Conservation (phyloP, 2,329 filamentous ascomycete genomes). For the Exserohilum rostratum region DNA sequence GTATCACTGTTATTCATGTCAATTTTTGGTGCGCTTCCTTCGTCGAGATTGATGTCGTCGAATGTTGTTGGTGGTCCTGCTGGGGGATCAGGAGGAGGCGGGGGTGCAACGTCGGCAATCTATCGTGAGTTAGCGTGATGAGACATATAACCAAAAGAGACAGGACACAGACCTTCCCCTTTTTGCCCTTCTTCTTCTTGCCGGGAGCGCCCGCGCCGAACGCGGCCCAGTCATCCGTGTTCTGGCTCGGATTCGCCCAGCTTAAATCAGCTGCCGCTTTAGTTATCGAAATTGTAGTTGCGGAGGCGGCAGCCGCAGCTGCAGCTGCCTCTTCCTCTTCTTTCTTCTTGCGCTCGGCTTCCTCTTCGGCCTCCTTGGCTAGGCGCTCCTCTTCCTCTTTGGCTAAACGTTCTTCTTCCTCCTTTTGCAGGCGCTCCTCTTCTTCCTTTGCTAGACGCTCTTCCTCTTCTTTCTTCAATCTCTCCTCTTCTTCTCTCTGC, state of each 20-base stretch:
- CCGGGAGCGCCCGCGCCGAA: conserved; percentile 24
- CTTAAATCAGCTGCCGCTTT: conserved; percentile 32
- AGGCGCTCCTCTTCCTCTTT: conserved; percentile 43
- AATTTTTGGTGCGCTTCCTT: conserved; percentile 53
- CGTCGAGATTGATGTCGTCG: conserved; percentile 55
- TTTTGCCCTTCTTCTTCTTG: conserved; percentile 49
- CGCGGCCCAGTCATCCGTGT: conserved; percentile 39
- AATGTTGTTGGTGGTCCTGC: conserved; percentile 49
- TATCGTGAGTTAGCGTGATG: conserved; percentile 39
- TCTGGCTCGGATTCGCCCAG: conserved; percentile 37
- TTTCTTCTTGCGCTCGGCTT: conserved; percentile 46
- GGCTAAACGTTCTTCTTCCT: conserved; percentile 45
- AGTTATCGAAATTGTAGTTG: conserved; percentile 35
- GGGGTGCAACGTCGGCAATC: conserved; percentile 33
- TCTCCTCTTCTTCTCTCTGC: conserved; percentile 46
- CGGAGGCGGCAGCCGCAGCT: conserved; percentile 34
- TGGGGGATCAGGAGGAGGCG: conserved; percentile 40
- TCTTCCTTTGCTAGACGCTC: conserved; percentile 46
- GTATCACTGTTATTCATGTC: conserved; percentile 53
- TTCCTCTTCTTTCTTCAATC: conserved; percentile 47
- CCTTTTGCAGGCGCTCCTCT: conserved; percentile 41
- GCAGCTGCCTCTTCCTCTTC: conserved; percentile 45
- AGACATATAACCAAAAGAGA: conserved; percentile 37
- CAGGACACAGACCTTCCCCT: conserved; percentile 47
- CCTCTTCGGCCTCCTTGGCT: conserved; percentile 48